Percentiles rank a stretch among this genome's conserved stretches.
phyloP scores from a whole-genome alignment of 345 rosid genomes.

The Salix dunnii region DNA sequence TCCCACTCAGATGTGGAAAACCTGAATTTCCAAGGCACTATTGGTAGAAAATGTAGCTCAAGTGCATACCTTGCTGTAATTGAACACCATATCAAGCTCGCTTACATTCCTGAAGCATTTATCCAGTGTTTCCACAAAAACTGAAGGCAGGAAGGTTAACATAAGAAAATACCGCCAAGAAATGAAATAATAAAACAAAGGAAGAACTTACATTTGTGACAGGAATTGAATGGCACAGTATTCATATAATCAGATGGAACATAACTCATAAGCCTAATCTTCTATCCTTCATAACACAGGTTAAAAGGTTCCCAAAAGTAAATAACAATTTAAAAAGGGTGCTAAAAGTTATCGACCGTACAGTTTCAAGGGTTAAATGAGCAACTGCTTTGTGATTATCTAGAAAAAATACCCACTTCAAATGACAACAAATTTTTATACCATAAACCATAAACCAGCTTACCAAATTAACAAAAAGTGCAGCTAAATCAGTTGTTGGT shows the following conservation, averaged over 20 bases:
- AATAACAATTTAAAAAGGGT: not conserved
- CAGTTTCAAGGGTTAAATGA: not conserved
- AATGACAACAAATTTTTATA: not conserved
- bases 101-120: conserved; percentile 96
- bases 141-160: conserved; percentile 42
- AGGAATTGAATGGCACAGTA: not conserved
- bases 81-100: conserved; percentile 84
- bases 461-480: not conserved
- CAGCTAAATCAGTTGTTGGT: not conserved
- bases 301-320: not conserved
- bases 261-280: not conserved
- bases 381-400: not conserved
- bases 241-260: not conserved
- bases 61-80: conserved; percentile 69
- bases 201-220: not conserved
- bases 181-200: not conserved
- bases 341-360: not conserved
- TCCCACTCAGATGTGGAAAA: not conserved
- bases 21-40: not conserved
- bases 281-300: not conserved
- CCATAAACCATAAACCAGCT: not conserved
- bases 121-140: conserved; percentile 92
- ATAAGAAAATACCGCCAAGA: conserved; percentile 19
- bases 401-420: not conserved
- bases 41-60: not conserved